These are phyloP conservation scores for Fennellomyces sp. DNA, from an alignment of 371 early-diverging fungal genomes.

Conservation along the genomic window DNA sequence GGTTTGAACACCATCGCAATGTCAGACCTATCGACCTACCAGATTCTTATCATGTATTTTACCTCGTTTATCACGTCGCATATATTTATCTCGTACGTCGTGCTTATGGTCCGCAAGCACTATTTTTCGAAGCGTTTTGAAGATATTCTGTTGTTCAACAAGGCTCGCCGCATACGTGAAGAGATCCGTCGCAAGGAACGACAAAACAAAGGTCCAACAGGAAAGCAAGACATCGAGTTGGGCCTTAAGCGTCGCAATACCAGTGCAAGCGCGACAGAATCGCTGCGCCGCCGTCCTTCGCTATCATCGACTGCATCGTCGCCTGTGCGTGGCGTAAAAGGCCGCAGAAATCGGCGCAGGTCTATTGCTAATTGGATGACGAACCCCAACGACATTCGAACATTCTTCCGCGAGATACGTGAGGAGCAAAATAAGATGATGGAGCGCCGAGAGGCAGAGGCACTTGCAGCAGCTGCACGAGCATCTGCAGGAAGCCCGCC, in stretches of 20 bases:
- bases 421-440: conserved; percentile 6
- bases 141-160: conserved; percentile 43
- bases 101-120: conserved; percentile 37
- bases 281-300: conserved; percentile 20
- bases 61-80: conserved; percentile 37
- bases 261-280: not conserved
- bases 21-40: conserved; percentile 30
- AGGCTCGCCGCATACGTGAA: conserved; percentile 31
- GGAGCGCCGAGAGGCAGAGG: conserved; percentile 13
- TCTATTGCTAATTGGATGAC: conserved; percentile 5
- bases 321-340: conserved; percentile 11
- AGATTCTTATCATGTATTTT: conserved; percentile 34
- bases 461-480: not conserved
- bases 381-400: conserved; percentile 4
- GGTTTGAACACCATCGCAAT: conserved; percentile 43
- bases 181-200: conserved; percentile 25
- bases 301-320: conserved; percentile 24
- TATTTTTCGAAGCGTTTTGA: conserved; percentile 55
- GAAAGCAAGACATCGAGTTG: conserved; percentile 18
- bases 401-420: conserved; percentile 12
- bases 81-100: conserved; percentile 33
- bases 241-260: conserved; percentile 6
- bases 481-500: no score
- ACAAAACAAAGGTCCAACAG: not conserved
- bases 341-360: conserved; percentile 4